Percentiles rank a stretch among this genome's conserved stretches.
Conservation (phyloP, 1,139 yeast species). For the Pneumocystis jirovecii region DNA sequence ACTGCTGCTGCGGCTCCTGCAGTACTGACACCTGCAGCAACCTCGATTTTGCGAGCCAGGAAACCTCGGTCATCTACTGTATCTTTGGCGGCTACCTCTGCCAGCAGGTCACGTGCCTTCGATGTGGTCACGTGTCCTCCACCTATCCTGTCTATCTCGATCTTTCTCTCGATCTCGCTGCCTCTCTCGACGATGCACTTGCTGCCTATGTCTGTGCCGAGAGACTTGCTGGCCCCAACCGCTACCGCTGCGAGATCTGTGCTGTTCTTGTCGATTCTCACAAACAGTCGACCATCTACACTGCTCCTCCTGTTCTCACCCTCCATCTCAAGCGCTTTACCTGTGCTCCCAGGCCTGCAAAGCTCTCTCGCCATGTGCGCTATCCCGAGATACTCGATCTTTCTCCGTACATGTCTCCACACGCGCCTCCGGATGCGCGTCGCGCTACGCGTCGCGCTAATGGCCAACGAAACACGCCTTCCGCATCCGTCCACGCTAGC, state of each 20-base stretch:
- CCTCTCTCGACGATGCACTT: conserved; percentile 14
- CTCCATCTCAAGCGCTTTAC: conserved; percentile 82
- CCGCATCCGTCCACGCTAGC: too few species aligned
- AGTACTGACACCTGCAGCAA: conserved; percentile 2
- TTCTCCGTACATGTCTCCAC: conserved; percentile 38
- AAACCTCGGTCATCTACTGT: conserved; percentile 71
- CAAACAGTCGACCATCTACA: conserved; percentile 57
- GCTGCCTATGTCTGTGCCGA: conserved; percentile 15
- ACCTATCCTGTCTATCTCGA: conserved; percentile 93
- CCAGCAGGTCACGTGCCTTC: conserved; percentile 70
- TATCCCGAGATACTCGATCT: conserved; percentile 69
- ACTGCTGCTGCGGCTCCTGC: too few species aligned
- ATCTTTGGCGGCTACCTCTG: conserved; percentile 82
- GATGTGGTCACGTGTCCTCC: conserved; percentile 65
- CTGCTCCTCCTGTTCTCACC: conserved; percentile 77
- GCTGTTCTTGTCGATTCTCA: conserved; percentile 59
- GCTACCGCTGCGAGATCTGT: conserved; percentile 78
- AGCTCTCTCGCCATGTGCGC: conserved; percentile 71
- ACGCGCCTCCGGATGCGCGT: conserved; percentile 12
- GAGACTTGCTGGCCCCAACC: conserved; percentile 17
- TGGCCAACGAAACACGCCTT: too few species aligned
- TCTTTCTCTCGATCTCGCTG: conserved; percentile 50
- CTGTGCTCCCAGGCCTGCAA: conserved; percentile 42
- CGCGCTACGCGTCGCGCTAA: too few species aligned
- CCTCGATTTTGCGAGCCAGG: conserved; percentile 16